Base-by-base conservation (phyloP, 352 stramenopile species). In the Plasmopara viticola region DNA sequence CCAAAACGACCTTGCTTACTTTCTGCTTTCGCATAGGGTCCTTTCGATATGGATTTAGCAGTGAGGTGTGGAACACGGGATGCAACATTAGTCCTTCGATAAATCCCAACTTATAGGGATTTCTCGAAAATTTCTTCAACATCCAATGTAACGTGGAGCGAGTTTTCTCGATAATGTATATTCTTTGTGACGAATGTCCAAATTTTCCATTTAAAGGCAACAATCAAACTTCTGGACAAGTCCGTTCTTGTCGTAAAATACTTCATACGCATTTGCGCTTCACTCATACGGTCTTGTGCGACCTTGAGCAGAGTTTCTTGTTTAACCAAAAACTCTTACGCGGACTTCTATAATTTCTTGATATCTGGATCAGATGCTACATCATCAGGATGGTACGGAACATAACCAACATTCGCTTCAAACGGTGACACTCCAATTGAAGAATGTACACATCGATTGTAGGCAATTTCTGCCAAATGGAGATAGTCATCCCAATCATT, bases 61-160 rank as follows among this genome's bases (percentile, higher is more conserved):
- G 10, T 14, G 25, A 38, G 10, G 13, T 35, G 28, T 48, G 20
- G 29, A 48, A 48, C 30, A 48, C 18, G 7, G 43, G 43, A 48
- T 48, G 43, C 28, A 48, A 38, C 25, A 39, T 48, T 20, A 48
- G 14, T 38, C 43, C 43, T 28, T 48, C 43, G 20, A 25, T 25
- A n/a, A 25, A 25, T 25, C 20, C 20, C 20, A 25, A 25, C 20
- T 25, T 3, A 25, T 25, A 56, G 7, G 30, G 49, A 18, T 56
- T 30, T 44, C 28, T 33, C n/a, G n/a, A 34, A 35, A 42, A 0
- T 13, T 55, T 42, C 9, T 48, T 55, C 28, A 55, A 7, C 5
- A 48, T 28, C 50, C 50, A 45, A 56, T 49, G n/a, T 30, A 56
- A n/a, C 31, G 25, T 56, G 50, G 48, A 9, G 48, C 48, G 9